Evolutionary conservation across 2,329 filamentous ascomycete genomes (phyloP), one percentile per base, ranked within the genome.

Genomic region (Calonectria pteridis): DNA sequence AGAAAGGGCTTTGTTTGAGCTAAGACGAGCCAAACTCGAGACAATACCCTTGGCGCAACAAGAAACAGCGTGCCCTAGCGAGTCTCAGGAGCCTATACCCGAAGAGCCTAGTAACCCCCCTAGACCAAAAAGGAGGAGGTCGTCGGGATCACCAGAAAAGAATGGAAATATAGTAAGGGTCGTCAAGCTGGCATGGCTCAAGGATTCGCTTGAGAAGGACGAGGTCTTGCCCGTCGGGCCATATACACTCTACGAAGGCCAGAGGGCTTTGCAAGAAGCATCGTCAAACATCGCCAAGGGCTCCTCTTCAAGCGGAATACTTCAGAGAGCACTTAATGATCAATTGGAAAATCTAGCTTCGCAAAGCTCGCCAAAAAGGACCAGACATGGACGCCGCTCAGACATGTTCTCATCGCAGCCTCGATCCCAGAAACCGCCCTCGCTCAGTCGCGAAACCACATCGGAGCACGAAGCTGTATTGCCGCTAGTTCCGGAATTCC

Each of bases 1-100:
- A 76, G 89, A 91, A 78, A 90, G 96, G 23, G 95, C 95, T 0
- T 88, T 90, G 59, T 92, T 97, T 78, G 96, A 98, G 84, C 86
- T 98, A 74, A 89, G 94, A 67, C 89, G 91, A 9, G 89, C 91
- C 58, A 92, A 91, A 18, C 78, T 98, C 3, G 82, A 84, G 50
- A 91, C 92, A 0, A 87, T 90, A 69, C 90, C 81, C 9, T 29
- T 80, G 29, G 33, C n/a, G 33, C 49, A 69, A 26, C 69, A 72
- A 16, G 73, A 58, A n/a, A 33, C 37, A 23, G 26, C 18, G 40
- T 40, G 28, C n/a, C 46, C 11, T 14, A 53, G 59, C 20, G 50
- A 37, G 35, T 18, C 64, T 64, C 40, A 51, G 16, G 43, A 37
- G 46, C 29, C n/a, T 33, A 23, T 35, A n/a, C 70, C 49, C 2